These are phyloP conservation scores for Brassica napus DNA, from an alignment of 345 rosid genomes.

Conservation along the genomic window DNA sequence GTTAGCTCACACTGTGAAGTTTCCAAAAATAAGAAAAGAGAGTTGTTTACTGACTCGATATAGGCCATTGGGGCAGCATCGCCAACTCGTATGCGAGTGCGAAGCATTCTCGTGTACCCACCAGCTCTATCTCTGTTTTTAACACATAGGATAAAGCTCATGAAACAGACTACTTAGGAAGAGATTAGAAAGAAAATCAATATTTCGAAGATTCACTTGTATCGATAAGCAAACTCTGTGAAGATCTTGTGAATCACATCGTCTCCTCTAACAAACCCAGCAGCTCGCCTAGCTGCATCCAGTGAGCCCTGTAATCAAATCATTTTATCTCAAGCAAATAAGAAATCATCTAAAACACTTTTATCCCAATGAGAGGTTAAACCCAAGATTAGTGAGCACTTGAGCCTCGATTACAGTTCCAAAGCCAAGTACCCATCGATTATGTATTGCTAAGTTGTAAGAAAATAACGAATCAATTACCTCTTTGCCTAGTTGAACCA, in stretches of 20 bases:
- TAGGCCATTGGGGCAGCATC: constrained; percentile 98
- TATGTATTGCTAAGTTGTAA: neutral
- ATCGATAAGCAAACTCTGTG: constrained; percentile 81
- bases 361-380: neutral
- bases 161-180: neutral
- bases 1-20: neutral
- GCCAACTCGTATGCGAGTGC: constrained; percentile 88
- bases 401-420: neutral
- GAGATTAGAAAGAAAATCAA: neutral
- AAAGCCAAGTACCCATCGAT: neutral
- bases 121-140: constrained; percentile 80
- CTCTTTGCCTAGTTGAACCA: constrained; percentile 96
- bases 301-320: constrained; percentile 65
- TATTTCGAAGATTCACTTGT: constrained; percentile 52
- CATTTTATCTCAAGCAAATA: neutral
- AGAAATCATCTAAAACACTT: too few relatives aligned
- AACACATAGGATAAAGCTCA: constrained; percentile 17
- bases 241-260: constrained; percentile 90
- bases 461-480: constrained; percentile 29
- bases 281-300: constrained; percentile 77
- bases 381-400: neutral
- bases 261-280: constrained; percentile 92
- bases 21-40: neutral
- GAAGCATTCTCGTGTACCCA: constrained; percentile 88
- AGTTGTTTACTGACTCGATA: constrained; percentile 46